Base-by-base conservation (phyloP, 495 filamentous ascomycete genomes). In the Penicillium maclennaniae region DNA sequence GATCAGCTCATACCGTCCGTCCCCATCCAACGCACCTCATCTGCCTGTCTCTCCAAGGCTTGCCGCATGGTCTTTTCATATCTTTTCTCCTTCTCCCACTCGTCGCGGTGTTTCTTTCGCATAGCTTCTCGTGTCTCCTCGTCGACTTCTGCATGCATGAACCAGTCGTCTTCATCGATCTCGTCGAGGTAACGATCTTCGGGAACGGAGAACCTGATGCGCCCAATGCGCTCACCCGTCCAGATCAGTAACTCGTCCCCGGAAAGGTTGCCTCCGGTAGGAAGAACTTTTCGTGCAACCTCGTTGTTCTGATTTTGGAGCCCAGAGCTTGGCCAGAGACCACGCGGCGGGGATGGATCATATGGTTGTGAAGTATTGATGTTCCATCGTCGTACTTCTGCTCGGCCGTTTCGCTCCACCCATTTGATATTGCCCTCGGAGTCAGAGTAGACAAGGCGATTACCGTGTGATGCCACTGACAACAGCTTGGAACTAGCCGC, bases 401-500 rank as follows among this genome's bases (percentile, higher is more conserved):
- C 83, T 48, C 83, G 84, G 10, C 90, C 91, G 60, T 97, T 89
- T 21, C 91, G 79, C 69, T 97, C 92, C 21, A 93, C 80, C 92
- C 92, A 97, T 69, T 91, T 95, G 53, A 97, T 65, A 52, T 85
- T 84, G 0, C 92, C 92, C 43, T 89, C 83, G 5, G 86, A 84
- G 56, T 97, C 92, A 0, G 88, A 88, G 56, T 88, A 89, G 20
- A 92, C 88, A 38, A 97, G 80, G 2, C 88, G 79, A 15, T 88
- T 86, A 2, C 92, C 92, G 57, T 97, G 92, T 28, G 87, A 87
- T 9, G 83, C 85, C 0, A 96, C 87, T 1, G 88, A 90, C 10
- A 97, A 81, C 23, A 97, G 69, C 61, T 93, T 95, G 9, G 87
- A 88, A 42, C 80, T 77, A 14, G 88, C 87, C 7, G 88, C 85